Conservation (phyloP, 78 protist genomes). For the Planoprotostelium fungivorum region DNA sequence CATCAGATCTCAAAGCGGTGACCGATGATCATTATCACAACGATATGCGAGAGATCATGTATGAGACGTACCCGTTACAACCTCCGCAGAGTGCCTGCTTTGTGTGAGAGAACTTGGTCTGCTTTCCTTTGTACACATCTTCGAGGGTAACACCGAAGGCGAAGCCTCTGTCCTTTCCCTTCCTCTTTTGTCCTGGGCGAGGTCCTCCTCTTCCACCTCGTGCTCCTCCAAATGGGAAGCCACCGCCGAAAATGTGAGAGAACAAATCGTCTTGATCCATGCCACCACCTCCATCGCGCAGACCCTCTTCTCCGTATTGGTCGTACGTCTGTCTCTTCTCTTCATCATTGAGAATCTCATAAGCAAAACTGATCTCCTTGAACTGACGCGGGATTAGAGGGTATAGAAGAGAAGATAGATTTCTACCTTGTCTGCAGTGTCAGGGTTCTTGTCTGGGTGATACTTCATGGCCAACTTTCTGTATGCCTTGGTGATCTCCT, state of each 20-base stretch:
- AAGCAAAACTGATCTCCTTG: conserved; percentile 88
- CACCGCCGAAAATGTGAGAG: conserved; percentile 83
- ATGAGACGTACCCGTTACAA: conserved; percentile 76
- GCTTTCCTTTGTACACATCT: conserved; percentile 93
- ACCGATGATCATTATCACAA: neutral
- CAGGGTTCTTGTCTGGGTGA: conserved; percentile 95
- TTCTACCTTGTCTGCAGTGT: conserved; percentile 59
- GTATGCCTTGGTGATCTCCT: conserved; percentile 74
- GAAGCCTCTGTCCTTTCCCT: conserved; percentile 51
- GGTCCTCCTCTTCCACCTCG: conserved; percentile 15
- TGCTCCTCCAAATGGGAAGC: conserved; percentile 27
- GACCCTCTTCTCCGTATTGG: conserved; percentile 84
- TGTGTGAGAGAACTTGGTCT: conserved; percentile 76
- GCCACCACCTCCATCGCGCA: conserved; percentile 71
- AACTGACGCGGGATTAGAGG: conserved; percentile 56
- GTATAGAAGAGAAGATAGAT: neutral
- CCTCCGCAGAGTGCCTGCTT: conserved; percentile 74
- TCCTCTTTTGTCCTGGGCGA: conserved; percentile 36
- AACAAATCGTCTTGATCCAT: conserved; percentile 67
- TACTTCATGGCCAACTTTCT: conserved; percentile 87
- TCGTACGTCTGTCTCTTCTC: conserved; percentile 89
- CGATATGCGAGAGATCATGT: neutral
- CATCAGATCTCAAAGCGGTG: too few relatives aligned
- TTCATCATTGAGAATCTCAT: conserved; percentile 83
- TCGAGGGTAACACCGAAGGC: conserved; percentile 74